These are phyloP conservation scores for Quercus cerris DNA, from an alignment of 306 rosid genomes.

Conservation along the genomic window DNA sequence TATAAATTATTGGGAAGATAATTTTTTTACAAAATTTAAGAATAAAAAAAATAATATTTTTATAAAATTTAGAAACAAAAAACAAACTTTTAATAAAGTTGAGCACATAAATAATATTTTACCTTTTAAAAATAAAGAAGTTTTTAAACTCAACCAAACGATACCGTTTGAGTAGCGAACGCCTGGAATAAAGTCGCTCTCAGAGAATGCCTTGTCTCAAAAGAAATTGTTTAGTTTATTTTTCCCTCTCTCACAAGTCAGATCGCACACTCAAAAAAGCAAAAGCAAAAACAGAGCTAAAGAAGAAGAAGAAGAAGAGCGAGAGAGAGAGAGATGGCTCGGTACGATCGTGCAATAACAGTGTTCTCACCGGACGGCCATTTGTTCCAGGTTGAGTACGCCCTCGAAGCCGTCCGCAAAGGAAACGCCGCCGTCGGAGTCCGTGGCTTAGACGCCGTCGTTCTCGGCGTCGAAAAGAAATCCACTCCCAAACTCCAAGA, in stretches of 20 bases:
- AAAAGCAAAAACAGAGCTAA: background rate
- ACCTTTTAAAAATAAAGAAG: too few relatives aligned
- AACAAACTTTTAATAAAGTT: too few relatives aligned
- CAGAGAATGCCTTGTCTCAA: background rate
- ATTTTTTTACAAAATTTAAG: too few relatives aligned
- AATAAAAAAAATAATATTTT: too few relatives aligned
- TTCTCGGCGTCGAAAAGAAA: slow-evolving; percentile 64
- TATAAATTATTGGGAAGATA: too few relatives aligned
- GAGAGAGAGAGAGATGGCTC: slow-evolving; percentile 29
- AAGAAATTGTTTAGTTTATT: background rate
- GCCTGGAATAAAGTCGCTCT: too few relatives aligned
- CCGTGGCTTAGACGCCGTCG: slow-evolving; percentile 51
- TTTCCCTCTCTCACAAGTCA: too few relatives aligned
- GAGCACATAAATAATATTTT: too few relatives aligned
- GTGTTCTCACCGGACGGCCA: slow-evolving; percentile 60
- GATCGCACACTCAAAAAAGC: background rate
- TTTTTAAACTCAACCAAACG: too few relatives aligned
- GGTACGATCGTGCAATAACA: slow-evolving; percentile 60
- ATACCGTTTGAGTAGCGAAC: too few relatives aligned
- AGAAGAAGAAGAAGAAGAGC: background rate
- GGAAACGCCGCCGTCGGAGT: slow-evolving; percentile 68
- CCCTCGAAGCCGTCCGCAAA: slow-evolving; percentile 61
- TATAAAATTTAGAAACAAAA: too few relatives aligned
- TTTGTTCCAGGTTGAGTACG: slow-evolving; percentile 55
- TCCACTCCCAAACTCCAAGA: slow-evolving; percentile 59